A percentile compares a stretch with the other conserved stretches of the same genome.
These are phyloP conservation scores for Cicer yamashitae DNA, from an alignment of 306 rosid genomes.

Conservation along the genomic window DNA sequence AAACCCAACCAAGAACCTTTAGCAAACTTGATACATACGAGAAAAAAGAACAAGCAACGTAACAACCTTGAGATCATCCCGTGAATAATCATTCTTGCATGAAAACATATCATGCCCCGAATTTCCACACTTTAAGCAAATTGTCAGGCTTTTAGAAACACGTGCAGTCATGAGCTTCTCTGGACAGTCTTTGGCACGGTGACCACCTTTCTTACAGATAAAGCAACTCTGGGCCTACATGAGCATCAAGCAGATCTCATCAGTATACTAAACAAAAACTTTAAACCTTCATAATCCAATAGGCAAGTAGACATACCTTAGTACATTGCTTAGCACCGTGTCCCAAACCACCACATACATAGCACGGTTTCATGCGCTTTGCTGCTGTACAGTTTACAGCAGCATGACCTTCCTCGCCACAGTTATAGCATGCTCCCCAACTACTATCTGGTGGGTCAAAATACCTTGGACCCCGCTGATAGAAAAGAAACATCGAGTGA, in stretches of 20 bases:
- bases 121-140: constrained; percentile 87
- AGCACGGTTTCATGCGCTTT: constrained; percentile 82
- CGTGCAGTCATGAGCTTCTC: constrained; percentile 55
- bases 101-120: constrained; percentile 89
- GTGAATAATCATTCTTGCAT: constrained; percentile 66
- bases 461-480: constrained; percentile 96
- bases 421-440: constrained; percentile 90
- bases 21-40: not conserved
- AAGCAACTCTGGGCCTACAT: constrained; percentile 73
- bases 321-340: constrained; percentile 75
- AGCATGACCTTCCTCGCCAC: constrained; percentile 93
- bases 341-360: constrained; percentile 87
- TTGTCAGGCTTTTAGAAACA: constrained; percentile 43
- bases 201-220: constrained; percentile 81
- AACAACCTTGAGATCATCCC: constrained; percentile 81
- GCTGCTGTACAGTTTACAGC: constrained; percentile 74
- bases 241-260: constrained; percentile 16
- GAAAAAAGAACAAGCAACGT: constrained; percentile 20
- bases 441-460: constrained; percentile 87
- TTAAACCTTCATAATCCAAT: constrained; percentile 5
- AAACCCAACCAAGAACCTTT: constrained; percentile 3
- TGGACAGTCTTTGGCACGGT: constrained; percentile 86
- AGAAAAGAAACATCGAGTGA: constrained; percentile 53
- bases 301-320: constrained; percentile 54
- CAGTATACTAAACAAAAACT: not conserved